Percentiles rank a stretch among this genome's conserved stretches.
Conservation (phyloP, 345 rosid genomes). For the Eutrema japonicum region DNA sequence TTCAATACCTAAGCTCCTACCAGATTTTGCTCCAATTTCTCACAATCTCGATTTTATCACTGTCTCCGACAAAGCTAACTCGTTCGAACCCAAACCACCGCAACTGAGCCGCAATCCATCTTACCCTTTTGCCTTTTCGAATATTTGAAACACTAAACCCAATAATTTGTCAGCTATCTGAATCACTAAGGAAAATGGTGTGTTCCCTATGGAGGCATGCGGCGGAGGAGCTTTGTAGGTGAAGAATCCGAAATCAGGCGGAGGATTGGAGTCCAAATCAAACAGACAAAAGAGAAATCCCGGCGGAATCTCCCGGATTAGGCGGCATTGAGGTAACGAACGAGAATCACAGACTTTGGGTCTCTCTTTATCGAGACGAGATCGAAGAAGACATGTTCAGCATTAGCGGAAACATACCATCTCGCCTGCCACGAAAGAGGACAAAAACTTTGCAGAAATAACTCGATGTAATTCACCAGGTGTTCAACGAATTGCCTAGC, state of each 20-base stretch:
- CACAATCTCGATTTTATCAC: too few relatives aligned
- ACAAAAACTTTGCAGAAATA: slow-evolving; percentile 74
- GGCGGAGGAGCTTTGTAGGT: slow-evolving; percentile 32
- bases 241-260: slow-evolving; percentile 44
- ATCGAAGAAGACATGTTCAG: slow-evolving; percentile 83
- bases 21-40: too few relatives aligned
- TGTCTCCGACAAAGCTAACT: too few relatives aligned
- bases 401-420: slow-evolving; percentile 81
- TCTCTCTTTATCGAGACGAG: slow-evolving; percentile 78
- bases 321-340: slow-evolving; percentile 39
- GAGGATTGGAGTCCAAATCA: slow-evolving; percentile 58
- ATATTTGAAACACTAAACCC: too few relatives aligned
- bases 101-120: too few relatives aligned
- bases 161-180: too few relatives aligned
- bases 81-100: too few relatives aligned
- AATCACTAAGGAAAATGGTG: slow-evolving; percentile 24
- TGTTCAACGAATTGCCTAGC: slow-evolving; percentile 40
- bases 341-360: slow-evolving; percentile 72
- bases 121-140: too few relatives aligned
- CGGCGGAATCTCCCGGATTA: slow-evolving; percentile 55
- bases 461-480: slow-evolving; percentile 63
- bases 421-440: slow-evolving; percentile 77
- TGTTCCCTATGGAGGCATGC: slow-evolving; percentile 5
- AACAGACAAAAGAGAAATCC: slow-evolving; percentile 62
- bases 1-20: too few relatives aligned